phyloP scores from a whole-genome alignment of 305 asterid genomes.

The Ajuga reptans region DNA sequence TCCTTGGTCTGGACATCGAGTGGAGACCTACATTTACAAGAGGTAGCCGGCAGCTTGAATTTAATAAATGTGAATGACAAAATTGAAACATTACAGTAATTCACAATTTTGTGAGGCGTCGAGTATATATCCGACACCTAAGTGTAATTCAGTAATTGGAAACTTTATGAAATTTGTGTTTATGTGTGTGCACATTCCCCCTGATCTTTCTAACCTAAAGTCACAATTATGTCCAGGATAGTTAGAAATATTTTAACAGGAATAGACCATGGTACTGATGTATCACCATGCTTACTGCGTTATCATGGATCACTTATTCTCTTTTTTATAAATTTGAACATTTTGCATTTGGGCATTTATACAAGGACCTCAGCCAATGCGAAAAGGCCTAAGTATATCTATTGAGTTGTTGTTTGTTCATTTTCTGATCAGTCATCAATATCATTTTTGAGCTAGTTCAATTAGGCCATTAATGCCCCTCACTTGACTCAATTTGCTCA shows the following conservation, averaged over 20 bases:
- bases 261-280: not conserved
- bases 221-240: not conserved
- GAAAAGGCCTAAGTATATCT: not conserved
- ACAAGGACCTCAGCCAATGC: not conserved
- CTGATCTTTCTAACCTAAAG: not conserved
- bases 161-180: not conserved
- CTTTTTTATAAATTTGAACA: not conserved
- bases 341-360: not conserved
- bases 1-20: constrained; percentile 90
- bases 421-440: not conserved
- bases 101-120: not conserved
- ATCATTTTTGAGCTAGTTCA: not conserved
- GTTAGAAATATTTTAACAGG: not conserved
- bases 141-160: not conserved
- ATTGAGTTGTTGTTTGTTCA: not conserved
- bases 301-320: not conserved
- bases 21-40: constrained; percentile 78
- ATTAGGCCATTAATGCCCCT: not conserved
- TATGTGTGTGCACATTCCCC: not conserved
- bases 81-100: not conserved
- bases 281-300: constrained; percentile 2
- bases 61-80: not conserved
- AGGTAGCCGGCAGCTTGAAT: constrained; percentile 35
- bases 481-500: not conserved
- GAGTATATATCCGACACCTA: not conserved